These are phyloP conservation scores for Helicostylum pulchrum DNA, from an alignment of 192 early-diverging fungal genomes.

Conservation along the genomic window DNA sequence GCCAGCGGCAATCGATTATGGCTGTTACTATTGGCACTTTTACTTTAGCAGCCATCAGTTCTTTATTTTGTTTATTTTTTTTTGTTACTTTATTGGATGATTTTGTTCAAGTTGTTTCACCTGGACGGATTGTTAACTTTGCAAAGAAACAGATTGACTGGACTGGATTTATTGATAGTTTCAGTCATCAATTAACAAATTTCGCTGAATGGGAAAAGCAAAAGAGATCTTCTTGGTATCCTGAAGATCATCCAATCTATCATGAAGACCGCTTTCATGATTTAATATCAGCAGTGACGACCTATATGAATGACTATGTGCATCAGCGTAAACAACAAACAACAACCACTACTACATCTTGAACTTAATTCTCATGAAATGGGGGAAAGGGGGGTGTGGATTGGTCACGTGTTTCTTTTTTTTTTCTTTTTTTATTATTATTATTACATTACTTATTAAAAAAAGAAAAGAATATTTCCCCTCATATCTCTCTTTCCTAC, in stretches of 20 bases:
- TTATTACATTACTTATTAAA: no score
- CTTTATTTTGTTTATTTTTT: constrained; percentile 23
- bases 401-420: background rate
- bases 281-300: constrained; percentile 14
- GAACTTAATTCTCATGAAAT: no score
- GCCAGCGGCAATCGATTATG: constrained; percentile 5
- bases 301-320: constrained; percentile 22
- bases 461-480: background rate
- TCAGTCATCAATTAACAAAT: constrained; percentile 24
- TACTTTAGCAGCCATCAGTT: constrained; percentile 15
- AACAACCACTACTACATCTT: background rate
- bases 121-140: constrained; percentile 6
- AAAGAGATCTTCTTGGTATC: constrained; percentile 27
- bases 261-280: constrained; percentile 20
- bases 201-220: constrained; percentile 32
- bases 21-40: constrained; percentile 20
- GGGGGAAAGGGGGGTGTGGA: no score
- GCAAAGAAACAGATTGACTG: constrained; percentile 18
- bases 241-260: background rate
- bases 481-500: background rate
- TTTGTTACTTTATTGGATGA: constrained; percentile 19
- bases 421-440: background rate
- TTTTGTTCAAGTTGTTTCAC: constrained; percentile 10
- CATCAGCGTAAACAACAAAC: constrained; percentile 11
- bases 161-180: constrained; percentile 14